Evolutionary conservation across 257 asterid genomes (phyloP), one percentile per base, ranked within the genome.

Genomic region (Nicotiana tomentosiformis): DNA sequence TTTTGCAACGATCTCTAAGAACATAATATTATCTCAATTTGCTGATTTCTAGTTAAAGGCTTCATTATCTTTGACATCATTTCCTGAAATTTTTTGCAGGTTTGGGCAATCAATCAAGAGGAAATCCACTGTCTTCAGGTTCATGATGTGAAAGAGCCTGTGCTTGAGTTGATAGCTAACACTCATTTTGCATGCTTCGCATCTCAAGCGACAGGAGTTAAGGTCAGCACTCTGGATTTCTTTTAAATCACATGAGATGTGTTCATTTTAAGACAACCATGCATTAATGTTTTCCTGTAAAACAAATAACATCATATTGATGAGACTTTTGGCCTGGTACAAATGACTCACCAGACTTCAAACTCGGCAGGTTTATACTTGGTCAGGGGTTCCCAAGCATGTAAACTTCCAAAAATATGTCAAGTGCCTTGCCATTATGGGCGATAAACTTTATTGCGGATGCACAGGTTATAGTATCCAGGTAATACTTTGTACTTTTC

Each of bases 71-170:
- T 23, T 3, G 67, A 61, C 15, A 20, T 61, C 33, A 16, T 23
- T 26, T 61, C 32, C 67, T 61, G 26, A 29, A 5, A 43, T 1
- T 14, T 26, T 8, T 74, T 81, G 29, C 84, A 94, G 98, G 90
- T 92, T 23, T 94, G 98, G 98, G 87, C 95, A 65, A 90, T 94
- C 83, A 94, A 90, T 82, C 96, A 90, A 51, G 98, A 91, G 80
- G 96, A 90, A 79, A 90, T 94, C 17, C 95, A 90, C 74, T 94
- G 98, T 83, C 82, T 90, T 60, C 98, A 91, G 68, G 93, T 89
- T 80, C 98, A 92, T 81, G 97, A 94, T 66, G 96, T 94, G 33
- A 94, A 88, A 84, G 98, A 91, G 88, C 89, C 89, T 17, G 95
- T 94, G 46, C 57, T 85, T 32, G 91, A 83, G 66, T 85, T 92